phyloP scores from a whole-genome alignment of 495 filamentous ascomycete species.

The Corynascus novoguineensis region DNA sequence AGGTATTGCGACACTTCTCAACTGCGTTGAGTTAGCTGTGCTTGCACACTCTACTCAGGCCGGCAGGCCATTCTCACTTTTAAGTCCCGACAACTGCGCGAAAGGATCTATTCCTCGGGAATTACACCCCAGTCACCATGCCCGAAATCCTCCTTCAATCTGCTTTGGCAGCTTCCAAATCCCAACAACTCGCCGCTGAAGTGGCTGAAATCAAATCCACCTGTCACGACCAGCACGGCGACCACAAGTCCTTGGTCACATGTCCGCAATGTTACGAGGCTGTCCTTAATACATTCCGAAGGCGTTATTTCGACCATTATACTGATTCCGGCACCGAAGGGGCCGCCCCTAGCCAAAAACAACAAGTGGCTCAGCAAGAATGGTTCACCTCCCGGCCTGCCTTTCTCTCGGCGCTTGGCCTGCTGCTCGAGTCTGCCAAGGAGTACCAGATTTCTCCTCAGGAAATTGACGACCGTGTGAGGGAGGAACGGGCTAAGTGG shows the following conservation, averaged over 20 bases:
- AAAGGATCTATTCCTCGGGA: too few species aligned
- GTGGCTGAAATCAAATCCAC: constrained; percentile 13
- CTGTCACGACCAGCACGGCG: constrained; percentile 25
- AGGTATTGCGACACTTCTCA: too few species aligned
- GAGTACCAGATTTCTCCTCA: constrained; percentile 32
- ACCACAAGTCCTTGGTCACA: constrained; percentile 25
- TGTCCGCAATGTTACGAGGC: constrained; percentile 37
- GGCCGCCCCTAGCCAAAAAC: constrained; percentile 7
- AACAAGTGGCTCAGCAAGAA: constrained; percentile 28
- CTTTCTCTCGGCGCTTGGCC: constrained; percentile 39
- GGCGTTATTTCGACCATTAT: constrained; percentile 29
- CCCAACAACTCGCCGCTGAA: constrained; percentile 15
- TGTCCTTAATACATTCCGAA: constrained; percentile 34
- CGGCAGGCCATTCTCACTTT: too few species aligned
- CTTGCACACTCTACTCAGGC: not conserved
- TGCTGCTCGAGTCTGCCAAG: constrained; percentile 35
- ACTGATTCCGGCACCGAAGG: not conserved
- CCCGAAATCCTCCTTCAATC: constrained; percentile 24
- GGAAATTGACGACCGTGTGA: constrained; percentile 37
- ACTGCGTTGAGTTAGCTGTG: not conserved
- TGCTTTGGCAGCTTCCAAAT: constrained; percentile 18
- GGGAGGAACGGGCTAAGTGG: constrained; percentile 41
- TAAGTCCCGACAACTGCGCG: too few species aligned
- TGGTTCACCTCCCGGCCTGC: constrained; percentile 39
- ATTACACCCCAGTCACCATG: constrained; percentile 12